phyloP scores from a whole-genome alignment of 148 eudicot genomes.

The Diospyros lotus region DNA sequence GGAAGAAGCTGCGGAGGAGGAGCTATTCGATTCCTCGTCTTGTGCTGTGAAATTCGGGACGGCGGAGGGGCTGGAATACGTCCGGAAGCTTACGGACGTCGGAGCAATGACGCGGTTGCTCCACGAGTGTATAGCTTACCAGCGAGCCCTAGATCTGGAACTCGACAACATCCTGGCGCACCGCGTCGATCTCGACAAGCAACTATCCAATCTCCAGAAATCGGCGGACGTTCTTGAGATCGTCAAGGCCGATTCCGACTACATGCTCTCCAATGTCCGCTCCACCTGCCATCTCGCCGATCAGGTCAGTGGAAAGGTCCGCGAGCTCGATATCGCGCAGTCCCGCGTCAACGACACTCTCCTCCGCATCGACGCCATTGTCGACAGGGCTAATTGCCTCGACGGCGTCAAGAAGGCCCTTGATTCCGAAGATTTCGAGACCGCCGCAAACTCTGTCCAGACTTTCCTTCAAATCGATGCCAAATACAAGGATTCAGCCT shows the following conservation, averaged over 20 bases:
- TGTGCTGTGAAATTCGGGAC: constrained; percentile 52
- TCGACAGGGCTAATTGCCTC: constrained; percentile 51
- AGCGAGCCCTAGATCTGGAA: constrained; percentile 62
- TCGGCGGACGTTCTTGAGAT: constrained; percentile 53
- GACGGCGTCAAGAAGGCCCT: constrained; percentile 62
- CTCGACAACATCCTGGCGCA: constrained; percentile 59
- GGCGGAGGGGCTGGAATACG: constrained; percentile 42
- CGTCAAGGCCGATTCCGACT: constrained; percentile 54
- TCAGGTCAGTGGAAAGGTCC: constrained; percentile 71
- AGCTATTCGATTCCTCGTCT: not conserved
- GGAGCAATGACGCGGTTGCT: constrained; percentile 79
- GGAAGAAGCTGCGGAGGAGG: constrained; percentile 16
- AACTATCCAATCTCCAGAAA: constrained; percentile 55
- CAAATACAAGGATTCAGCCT: constrained; percentile 51
- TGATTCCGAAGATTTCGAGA: constrained; percentile 59
- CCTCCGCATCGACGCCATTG: constrained; percentile 69
- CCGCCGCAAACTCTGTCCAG: constrained; percentile 53
- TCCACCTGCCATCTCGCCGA: constrained; percentile 74
- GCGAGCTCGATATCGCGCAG: constrained; percentile 85
- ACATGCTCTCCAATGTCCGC: constrained; percentile 64
- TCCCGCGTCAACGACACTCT: constrained; percentile 71
- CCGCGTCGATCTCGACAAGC: constrained; percentile 60
- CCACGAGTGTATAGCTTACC: constrained; percentile 89
- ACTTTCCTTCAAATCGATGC: constrained; percentile 68
- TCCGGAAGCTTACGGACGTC: constrained; percentile 74